A percentile compares a stretch with the other conserved stretches of the same genome.
phyloP scores from a whole-genome alignment of 352 stramenopile genomes.

The Thalassiosira exigua region DNA sequence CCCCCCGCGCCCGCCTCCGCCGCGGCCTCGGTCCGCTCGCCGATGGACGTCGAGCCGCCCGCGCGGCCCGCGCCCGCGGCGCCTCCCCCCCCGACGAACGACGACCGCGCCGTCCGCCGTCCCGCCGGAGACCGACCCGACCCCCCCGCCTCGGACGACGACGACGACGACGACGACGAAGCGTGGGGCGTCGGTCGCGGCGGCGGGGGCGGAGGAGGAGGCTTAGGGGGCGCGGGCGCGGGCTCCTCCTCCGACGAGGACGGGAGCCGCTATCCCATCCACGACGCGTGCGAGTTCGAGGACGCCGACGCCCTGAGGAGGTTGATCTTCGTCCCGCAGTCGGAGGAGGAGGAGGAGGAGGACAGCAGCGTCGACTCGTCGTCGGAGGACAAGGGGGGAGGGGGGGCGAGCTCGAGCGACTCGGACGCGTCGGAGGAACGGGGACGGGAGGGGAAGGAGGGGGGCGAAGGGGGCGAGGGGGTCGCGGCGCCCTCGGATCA shows the following conservation, averaged over 20 bases:
- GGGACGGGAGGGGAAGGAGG: constrained; percentile 13
- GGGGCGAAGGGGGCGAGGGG: constrained; percentile 46
- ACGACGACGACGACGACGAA: too few relatives aligned
- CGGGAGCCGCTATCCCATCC: not conserved
- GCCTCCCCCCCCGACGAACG: too few relatives aligned
- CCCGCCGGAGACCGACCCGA: too few relatives aligned
- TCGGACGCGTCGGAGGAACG: not conserved
- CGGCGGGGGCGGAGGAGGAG: too few relatives aligned
- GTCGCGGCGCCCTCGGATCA: constrained; percentile 53
- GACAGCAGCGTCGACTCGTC: constrained; percentile 55
- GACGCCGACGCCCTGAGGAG: not conserved
- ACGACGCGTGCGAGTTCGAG: constrained; percentile 18
- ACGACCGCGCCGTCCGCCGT: too few relatives aligned
- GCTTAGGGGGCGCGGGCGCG: too few relatives aligned
- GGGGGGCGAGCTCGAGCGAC: not conserved
- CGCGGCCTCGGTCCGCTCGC: too few relatives aligned
- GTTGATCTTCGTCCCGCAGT: constrained; percentile 50
- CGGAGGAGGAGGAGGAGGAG: constrained; percentile 51
- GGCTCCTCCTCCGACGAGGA: not conserved
- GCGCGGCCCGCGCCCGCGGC: too few relatives aligned
- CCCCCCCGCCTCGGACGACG: too few relatives aligned
- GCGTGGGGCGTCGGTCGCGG: too few relatives aligned
- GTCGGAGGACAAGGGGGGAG: constrained; percentile 46
- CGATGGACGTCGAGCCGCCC: too few relatives aligned
- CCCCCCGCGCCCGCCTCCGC: too few relatives aligned